phyloP scores from a whole-genome alignment of 768 basidiomycete genomes.

The Boletus rubroflammeus region DNA sequence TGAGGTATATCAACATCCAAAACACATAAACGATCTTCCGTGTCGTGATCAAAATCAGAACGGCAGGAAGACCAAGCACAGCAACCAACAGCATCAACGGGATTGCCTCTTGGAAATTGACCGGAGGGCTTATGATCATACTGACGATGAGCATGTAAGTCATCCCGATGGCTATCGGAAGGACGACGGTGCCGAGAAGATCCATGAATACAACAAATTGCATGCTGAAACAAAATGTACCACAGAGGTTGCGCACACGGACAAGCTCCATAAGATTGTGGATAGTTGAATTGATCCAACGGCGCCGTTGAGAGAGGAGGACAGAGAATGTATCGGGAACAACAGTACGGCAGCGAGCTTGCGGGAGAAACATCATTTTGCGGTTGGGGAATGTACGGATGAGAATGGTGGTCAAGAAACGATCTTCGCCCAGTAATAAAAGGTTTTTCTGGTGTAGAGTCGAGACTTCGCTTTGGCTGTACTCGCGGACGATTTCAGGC shows the following conservation, averaged over 20 bases:
- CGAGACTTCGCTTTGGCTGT: conserved; percentile 89
- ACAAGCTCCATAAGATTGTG: conserved; percentile 99
- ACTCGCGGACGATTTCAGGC: conserved; percentile 95
- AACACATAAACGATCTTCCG: conserved; percentile 93
- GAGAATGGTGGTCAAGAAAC: conserved; percentile 95
- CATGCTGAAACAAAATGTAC: conserved; percentile 99
- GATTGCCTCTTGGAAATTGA: conserved; percentile 87
- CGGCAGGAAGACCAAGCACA: conserved; percentile 88
- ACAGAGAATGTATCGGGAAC: conserved; percentile 94
- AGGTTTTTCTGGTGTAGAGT: conserved; percentile 98
- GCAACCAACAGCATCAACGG: conserved; percentile 85
- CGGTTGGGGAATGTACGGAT: conserved; percentile 96
- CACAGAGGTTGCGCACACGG: conserved; percentile 93
- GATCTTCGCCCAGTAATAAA: conserved; percentile 94
- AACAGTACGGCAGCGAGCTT: conserved; percentile 91
- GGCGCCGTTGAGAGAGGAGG: conserved; percentile 91
- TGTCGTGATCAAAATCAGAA: conserved; percentile 92
- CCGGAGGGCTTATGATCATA: conserved; percentile 77
- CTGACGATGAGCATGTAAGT: conserved; percentile 86
- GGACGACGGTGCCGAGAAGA: conserved; percentile 83
- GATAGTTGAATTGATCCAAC: conserved; percentile 99
- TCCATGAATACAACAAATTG: conserved; percentile 99
- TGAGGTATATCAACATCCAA: conserved; percentile 96
- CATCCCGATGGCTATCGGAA: conserved; percentile 89
- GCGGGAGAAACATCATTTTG: conserved; percentile 99